These are phyloP conservation scores for Pholiota adiposa DNA, from an alignment of 1,284 basidiomycete species.

Conservation along the genomic window DNA sequence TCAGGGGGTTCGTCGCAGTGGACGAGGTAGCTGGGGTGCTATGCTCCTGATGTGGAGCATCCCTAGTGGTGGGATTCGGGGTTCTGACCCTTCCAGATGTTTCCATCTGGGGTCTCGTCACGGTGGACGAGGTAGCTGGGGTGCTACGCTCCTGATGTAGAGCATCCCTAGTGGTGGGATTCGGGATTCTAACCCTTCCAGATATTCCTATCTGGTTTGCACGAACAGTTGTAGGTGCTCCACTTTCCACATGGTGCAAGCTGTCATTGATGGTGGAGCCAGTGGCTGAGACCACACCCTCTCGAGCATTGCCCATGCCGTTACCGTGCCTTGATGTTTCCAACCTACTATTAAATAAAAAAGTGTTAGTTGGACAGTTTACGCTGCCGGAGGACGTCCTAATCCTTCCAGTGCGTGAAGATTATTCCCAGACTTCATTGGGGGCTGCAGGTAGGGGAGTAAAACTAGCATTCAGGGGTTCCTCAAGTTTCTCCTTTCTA, in stretches of 20 bases:
- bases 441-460: not conserved
- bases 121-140: not conserved
- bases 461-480: not conserved
- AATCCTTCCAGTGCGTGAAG: not conserved
- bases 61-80: not conserved
- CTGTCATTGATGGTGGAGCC: not conserved
- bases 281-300: not conserved
- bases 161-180: not conserved
- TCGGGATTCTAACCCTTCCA: not conserved
- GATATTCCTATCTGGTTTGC: not conserved
- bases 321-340: not conserved
- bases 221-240: too few relatives aligned
- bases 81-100: not conserved
- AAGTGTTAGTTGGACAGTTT: not conserved
- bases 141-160: not conserved
- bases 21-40: not conserved
- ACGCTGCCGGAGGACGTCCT: not conserved
- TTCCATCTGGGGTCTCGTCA: not conserved
- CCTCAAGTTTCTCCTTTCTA: not conserved
- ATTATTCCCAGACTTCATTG: slow-evolving; percentile 2
- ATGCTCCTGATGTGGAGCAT: too few relatives aligned
- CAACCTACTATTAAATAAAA: too few relatives aligned
- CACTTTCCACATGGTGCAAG: not conserved
- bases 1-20: not conserved
- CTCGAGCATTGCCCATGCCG: not conserved